Evolutionary conservation across 768 basidiomycete species (phyloP).

Genomic region (Suillus lakei): DNA sequence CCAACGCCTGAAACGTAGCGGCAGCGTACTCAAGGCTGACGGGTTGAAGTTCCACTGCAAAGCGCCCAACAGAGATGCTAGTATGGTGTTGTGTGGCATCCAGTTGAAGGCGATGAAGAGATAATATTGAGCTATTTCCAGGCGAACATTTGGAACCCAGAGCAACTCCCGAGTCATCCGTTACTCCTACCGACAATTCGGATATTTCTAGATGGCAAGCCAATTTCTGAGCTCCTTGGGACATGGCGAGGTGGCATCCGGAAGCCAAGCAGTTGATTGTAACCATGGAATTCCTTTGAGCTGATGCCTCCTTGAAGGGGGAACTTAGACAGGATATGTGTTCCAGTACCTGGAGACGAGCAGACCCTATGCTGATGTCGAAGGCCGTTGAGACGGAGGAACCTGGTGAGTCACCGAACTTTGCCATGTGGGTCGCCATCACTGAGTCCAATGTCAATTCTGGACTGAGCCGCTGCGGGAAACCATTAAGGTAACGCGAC

Average conservation of each 20-base stretch:
- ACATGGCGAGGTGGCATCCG: not conserved
- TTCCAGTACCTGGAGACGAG: conserved; percentile 51
- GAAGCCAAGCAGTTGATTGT: conserved; percentile 2
- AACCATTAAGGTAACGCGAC: conserved; percentile 9
- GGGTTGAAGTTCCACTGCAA: conserved; percentile 32
- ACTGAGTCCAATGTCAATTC: conserved; percentile 47
- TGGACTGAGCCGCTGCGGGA: conserved; percentile 38
- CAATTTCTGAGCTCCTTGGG: not conserved
- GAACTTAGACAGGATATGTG: conserved; percentile 34
- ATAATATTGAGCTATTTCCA: not conserved
- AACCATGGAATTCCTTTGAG: conserved; percentile 2
- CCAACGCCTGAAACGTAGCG: conserved; percentile 18
- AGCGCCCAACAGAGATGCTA: conserved; percentile 24
- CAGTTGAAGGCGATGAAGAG: conserved; percentile 2
- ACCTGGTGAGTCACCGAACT: conserved; percentile 30
- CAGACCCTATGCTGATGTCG: conserved; percentile 46
- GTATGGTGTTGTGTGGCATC: conserved; percentile 3
- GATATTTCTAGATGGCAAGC: conserved; percentile 1
- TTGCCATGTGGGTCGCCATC: conserved; percentile 44
- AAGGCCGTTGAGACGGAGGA: conserved; percentile 34
- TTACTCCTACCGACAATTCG: not conserved
- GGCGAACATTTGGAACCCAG: not conserved
- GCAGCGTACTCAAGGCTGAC: conserved; percentile 34
- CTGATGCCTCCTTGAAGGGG: not conserved
- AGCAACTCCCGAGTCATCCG: not conserved